Percentiles rank a stretch among this genome's conserved stretches.
phyloP scores from a whole-genome alignment of 2,329 filamentous ascomycete genomes.

The Lasiodiplodia theobromae region DNA sequence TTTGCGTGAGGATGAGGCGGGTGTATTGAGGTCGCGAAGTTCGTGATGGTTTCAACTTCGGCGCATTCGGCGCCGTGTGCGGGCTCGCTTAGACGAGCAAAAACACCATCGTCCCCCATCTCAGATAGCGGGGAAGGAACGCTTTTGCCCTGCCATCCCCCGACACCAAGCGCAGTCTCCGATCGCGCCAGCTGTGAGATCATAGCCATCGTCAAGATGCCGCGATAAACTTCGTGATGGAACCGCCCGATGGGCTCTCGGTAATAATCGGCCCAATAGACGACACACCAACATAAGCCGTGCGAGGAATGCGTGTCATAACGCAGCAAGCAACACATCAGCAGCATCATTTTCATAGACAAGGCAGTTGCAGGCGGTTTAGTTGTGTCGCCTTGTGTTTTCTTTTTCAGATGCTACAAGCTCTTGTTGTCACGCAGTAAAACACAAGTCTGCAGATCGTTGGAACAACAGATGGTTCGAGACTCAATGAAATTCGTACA shows the following conservation, averaged over 20 bases:
- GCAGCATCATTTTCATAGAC: background rate
- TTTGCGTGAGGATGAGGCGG: slow-evolving; percentile 29
- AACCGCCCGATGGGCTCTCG: slow-evolving; percentile 3
- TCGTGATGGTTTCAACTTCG: slow-evolving; percentile 32
- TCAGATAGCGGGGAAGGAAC: background rate
- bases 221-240: background rate
- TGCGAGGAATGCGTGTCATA: slow-evolving; percentile 19
- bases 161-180: background rate
- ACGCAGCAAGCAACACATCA: slow-evolving; percentile 13
- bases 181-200: background rate
- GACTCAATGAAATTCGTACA: background rate
- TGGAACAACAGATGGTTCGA: background rate
- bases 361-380: background rate
- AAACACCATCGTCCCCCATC: slow-evolving; percentile 22
- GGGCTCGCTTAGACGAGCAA: slow-evolving; percentile 30
- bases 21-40: slow-evolving; percentile 28
- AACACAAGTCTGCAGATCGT: background rate
- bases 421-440: background rate
- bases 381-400: background rate
- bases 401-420: background rate
- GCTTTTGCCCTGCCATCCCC: background rate
- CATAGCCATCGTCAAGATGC: background rate
- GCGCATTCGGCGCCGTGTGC: slow-evolving; percentile 29
- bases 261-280: slow-evolving; percentile 4
- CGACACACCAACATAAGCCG: slow-evolving; percentile 20